Conservation (phyloP, 805 yeast genomes). For the Suhomyces emberorum region DNA sequence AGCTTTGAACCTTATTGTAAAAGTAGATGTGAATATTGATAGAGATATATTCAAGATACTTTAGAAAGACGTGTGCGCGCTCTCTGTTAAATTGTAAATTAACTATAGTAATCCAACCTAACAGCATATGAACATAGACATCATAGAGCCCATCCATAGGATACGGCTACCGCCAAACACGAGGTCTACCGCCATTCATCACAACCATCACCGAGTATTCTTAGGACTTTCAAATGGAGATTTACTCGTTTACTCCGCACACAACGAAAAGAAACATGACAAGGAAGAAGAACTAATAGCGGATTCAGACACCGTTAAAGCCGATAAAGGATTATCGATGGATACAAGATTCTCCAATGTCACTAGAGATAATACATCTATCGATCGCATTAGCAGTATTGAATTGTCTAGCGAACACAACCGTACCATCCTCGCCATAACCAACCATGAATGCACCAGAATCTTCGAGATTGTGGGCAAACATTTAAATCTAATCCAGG, state of each 20-base stretch:
- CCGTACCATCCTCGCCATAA: conserved; percentile 24
- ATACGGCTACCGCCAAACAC: conserved; percentile 23
- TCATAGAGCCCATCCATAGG: conserved; percentile 35
- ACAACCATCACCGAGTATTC: conserved; percentile 18
- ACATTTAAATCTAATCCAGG: conserved; percentile 30
- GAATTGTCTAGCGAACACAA: conserved; percentile 15
- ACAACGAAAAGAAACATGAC: conserved; percentile 19
- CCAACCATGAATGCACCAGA: conserved; percentile 20
- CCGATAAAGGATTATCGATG: conserved; percentile 2
- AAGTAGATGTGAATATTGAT: no score
- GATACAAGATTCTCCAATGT: conserved; percentile 21
- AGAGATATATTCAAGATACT: no score
- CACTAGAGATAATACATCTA: conserved; percentile 14
- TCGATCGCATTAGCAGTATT: conserved; percentile 15
- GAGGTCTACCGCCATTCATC: conserved; percentile 24
- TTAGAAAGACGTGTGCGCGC: no score
- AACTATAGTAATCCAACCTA: no score
- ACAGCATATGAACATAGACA: conserved; percentile 42
- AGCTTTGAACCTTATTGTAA: no score
- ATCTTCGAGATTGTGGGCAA: conserved; percentile 30
- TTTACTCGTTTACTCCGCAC: conserved; percentile 11
- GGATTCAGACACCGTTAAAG: background rate
- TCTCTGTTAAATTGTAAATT: no score
- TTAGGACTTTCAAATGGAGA: conserved; percentile 38
- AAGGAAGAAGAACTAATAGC: background rate